These are phyloP conservation scores for Astragalus membranaceus DNA, from an alignment of 306 rosid species.

Conservation along the genomic window DNA sequence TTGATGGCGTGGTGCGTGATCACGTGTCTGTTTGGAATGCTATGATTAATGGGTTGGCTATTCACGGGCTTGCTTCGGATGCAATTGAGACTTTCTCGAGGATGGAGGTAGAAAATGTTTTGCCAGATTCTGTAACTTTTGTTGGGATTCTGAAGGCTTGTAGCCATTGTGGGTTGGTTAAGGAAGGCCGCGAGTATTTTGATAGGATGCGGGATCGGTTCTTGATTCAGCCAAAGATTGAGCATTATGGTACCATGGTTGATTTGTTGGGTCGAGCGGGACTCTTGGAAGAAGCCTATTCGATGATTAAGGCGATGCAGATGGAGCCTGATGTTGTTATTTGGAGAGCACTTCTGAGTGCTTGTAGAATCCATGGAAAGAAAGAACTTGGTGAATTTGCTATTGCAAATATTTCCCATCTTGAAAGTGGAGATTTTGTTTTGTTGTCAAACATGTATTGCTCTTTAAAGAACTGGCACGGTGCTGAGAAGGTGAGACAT, in stretches of 20 bases:
- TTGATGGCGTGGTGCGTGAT: slow-evolving; percentile 26
- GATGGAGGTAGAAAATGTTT: slow-evolving; percentile 49
- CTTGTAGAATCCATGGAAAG: slow-evolving; percentile 48
- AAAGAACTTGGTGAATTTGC: slow-evolving; percentile 59
- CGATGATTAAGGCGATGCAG: slow-evolving; percentile 41
- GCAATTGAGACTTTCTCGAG: slow-evolving; percentile 38
- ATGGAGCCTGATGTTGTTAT: slow-evolving; percentile 65
- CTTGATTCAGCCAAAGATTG: slow-evolving; percentile 50
- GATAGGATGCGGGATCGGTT: slow-evolving; percentile 44
- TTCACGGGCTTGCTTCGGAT: slow-evolving; percentile 60
- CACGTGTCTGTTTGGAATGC: slow-evolving; percentile 71
- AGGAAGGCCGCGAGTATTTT: slow-evolving; percentile 50
- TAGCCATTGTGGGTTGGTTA: slow-evolving; percentile 59
- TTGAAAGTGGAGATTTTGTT: slow-evolving; percentile 61
- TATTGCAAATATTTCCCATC: slow-evolving; percentile 44
- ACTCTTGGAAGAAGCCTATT: slow-evolving; percentile 51
- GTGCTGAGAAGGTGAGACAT: slow-evolving; percentile 56
- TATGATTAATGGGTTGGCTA: slow-evolving; percentile 63
- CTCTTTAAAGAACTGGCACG: slow-evolving; percentile 56
- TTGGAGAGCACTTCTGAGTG: slow-evolving; percentile 67
- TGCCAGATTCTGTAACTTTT: slow-evolving; percentile 58
- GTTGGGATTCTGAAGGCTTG: slow-evolving; percentile 61
- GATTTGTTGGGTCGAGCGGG: slow-evolving; percentile 70
- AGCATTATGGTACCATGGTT: slow-evolving; percentile 73
- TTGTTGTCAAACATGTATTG: slow-evolving; percentile 68